Conservation (phyloP, 371 early-diverging fungal genomes). For the Mucor indicus region DNA sequence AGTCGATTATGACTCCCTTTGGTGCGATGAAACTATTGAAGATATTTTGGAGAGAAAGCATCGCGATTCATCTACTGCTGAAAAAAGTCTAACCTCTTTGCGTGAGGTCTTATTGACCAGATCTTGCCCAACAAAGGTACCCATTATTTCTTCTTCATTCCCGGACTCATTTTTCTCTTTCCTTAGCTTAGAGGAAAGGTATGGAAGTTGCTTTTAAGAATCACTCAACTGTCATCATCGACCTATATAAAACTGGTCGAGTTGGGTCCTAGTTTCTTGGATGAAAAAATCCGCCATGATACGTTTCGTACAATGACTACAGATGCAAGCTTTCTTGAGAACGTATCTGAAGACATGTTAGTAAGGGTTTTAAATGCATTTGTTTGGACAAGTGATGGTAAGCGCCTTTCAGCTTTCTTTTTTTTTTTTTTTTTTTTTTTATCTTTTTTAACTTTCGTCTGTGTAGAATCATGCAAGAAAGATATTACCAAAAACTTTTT, state of each 20-base stretch:
- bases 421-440: background rate
- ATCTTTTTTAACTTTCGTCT: too few species aligned
- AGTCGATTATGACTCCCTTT: constrained; percentile 8
- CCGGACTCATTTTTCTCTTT: background rate
- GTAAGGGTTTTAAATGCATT: constrained; percentile 86
- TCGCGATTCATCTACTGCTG: constrained; percentile 9
- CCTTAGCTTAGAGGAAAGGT: constrained; percentile 41
- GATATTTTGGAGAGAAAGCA: constrained; percentile 21
- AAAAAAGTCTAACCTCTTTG: constrained; percentile 20
- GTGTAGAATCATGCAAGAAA: too few species aligned
- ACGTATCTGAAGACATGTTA: constrained; percentile 76
- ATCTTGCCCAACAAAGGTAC: constrained; percentile 26
- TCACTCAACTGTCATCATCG: constrained; percentile 68
- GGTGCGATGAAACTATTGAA: constrained; percentile 5
- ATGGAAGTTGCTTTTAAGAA: constrained; percentile 85
- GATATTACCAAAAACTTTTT: too few species aligned
- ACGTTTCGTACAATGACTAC: constrained; percentile 86
- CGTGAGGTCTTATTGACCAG: constrained; percentile 11
- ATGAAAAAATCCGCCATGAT: constrained; percentile 88
- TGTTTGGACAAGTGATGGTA: constrained; percentile 65
- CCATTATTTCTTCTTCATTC: background rate
- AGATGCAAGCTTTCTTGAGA: constrained; percentile 68
- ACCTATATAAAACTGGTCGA: constrained; percentile 75
- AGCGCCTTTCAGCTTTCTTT: background rate
- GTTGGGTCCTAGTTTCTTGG: constrained; percentile 66